Conservation (phyloP, 2,329 filamentous ascomycete species). For the Achaetomium macrosporum region DNA sequence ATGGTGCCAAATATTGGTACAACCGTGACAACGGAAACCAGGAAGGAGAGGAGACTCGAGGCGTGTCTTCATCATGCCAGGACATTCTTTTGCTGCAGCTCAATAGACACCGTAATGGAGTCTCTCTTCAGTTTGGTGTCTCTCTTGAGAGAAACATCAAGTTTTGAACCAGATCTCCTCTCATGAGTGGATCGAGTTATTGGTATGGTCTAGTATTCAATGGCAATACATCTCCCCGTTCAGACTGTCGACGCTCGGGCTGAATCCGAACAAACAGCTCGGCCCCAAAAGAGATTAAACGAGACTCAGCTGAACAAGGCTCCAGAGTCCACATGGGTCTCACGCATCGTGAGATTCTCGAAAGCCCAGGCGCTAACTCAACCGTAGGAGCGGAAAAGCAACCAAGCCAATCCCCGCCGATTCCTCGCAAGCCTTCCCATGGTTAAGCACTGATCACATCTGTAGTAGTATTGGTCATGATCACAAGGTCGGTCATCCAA, state of each 20-base stretch:
- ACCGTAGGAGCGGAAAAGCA: no score
- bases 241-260: slow-evolving; percentile 8
- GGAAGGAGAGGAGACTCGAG: not conserved
- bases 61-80: no score
- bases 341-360: not conserved
- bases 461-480: no score
- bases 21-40: not conserved
- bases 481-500: no score
- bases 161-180: not conserved
- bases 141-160: no score
- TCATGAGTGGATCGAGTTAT: not conserved
- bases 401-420: no score
- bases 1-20: slow-evolving; percentile 3
- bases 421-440: no score
- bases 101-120: no score
- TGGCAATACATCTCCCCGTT: not conserved
- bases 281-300: not conserved
- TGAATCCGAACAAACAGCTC: not conserved
- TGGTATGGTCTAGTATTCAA: not conserved
- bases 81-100: no score
- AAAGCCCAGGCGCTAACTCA: not conserved
- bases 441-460: no score
- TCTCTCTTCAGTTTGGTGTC: no score
- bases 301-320: slow-evolving; percentile 6
- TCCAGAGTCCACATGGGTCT: no score